These are phyloP conservation scores for Pseudomicrostroma phylloplanum DNA, from an alignment of 1,284 basidiomycete species.

Conservation along the genomic window DNA sequence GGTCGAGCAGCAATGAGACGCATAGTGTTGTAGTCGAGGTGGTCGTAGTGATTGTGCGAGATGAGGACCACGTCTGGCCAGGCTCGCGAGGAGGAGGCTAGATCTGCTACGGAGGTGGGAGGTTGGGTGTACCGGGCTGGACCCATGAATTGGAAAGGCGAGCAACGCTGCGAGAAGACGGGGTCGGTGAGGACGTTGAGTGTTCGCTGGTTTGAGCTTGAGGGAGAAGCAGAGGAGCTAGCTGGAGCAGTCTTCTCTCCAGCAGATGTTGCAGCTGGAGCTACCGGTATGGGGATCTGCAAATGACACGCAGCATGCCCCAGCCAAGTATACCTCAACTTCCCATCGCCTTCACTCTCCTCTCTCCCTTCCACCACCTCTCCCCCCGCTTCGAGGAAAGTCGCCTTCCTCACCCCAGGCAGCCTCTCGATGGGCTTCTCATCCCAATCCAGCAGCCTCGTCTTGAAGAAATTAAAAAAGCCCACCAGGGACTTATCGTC, in stretches of 20 bases:
- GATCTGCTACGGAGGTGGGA: conserved; percentile 28
- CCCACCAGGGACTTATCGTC: not conserved
- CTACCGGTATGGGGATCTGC: not conserved
- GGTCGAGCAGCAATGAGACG: conserved; percentile 21
- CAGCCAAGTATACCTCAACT: conserved; percentile 24
- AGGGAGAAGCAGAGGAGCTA: conserved; percentile 5
- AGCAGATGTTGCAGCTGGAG: conserved; percentile 21
- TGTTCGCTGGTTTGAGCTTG: not conserved
- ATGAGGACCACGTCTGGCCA: conserved; percentile 36
- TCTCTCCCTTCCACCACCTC: not conserved
- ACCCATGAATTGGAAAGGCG: conserved; percentile 34
- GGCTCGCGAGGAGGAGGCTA: conserved; percentile 17
- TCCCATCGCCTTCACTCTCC: not conserved
- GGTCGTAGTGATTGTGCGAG: conserved; percentile 42
- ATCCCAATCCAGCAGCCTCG: not conserved
- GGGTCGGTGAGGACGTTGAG: conserved; percentile 34
- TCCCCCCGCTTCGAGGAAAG: not conserved
- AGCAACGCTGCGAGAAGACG: conserved; percentile 30
- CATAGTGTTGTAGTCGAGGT: conserved; percentile 34
- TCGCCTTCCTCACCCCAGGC: not conserved
- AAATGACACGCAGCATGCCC: conserved; percentile 9
- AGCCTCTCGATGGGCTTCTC: not conserved
- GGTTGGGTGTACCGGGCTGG: conserved; percentile 30
- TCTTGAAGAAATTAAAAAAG: not conserved
- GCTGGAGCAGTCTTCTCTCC: conserved; percentile 18